Base-by-base conservation (phyloP, 495 filamentous ascomycete species). In the Sphaerosporella brunnea region DNA sequence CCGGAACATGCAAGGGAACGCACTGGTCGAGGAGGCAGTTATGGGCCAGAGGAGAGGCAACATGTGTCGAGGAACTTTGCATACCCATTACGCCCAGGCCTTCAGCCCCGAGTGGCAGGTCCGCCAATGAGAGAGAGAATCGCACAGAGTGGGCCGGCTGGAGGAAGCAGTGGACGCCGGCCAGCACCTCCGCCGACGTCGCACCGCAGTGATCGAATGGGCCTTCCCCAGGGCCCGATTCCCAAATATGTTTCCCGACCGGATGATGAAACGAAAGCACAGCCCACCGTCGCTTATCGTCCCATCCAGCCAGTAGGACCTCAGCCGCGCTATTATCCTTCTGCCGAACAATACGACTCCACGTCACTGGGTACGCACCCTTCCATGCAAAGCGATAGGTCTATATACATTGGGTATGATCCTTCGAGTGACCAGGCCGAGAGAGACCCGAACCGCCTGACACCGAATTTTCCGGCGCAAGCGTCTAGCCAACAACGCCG, bases 401-500 rank as follows among this genome's bases (percentile, higher is more conserved):
- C 48, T 43, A 59, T 59, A 53, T 59, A 55, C 51, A 59, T 59
- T 45, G 56, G 56, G 23, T 55, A 55, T 36, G 56, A 59, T 40
- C 51, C 56, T 30, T 51, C 55, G 23, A 55, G 49, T 9, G 16
- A 23, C 4, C n/a, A 16, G 20, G 20, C 32, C 4, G 18, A 23
- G 25, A 15, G 36, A 9, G 16, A 4, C 8, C 42, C 20, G 50
- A 2, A 30, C 35, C n/a, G 45, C 45, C 18, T 18, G 30, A 36
- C 40, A 18, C 24, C 3, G 36, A 47, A 32, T 30, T 15, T 42
- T 78, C 75, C 8, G 60, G 74, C 23, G 74, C 66, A 32, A 60
- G 28, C 59, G 63, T 24, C 63, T 69, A 18, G 65, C 72, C 51
- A 69, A 73, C 43, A 75, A 68, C 51, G 72, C 70, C 28, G 73